Conservation (phyloP, 805 yeast species). For the Candida pseudoglaebosa region DNA sequence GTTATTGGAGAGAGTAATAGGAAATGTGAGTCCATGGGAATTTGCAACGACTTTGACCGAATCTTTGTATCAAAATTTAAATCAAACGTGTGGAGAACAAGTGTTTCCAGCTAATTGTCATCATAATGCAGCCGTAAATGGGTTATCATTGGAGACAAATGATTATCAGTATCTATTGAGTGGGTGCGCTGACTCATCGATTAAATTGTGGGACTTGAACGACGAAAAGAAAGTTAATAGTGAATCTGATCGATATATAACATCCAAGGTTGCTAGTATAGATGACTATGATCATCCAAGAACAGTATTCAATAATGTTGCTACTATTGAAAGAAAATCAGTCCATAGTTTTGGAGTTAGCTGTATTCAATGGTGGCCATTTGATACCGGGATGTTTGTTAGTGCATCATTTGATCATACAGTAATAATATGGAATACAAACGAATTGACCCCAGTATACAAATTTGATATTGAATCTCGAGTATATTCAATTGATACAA, state of each 20-base stretch:
- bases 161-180: slow-evolving; percentile 51
- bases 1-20: slow-evolving; percentile 29
- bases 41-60: slow-evolving; percentile 35
- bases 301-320: slow-evolving; percentile 22
- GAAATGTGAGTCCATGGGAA: slow-evolving; percentile 26
- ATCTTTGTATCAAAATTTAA: slow-evolving; percentile 26
- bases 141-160: slow-evolving; percentile 51
- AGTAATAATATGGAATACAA: slow-evolving; percentile 79
- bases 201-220: slow-evolving; percentile 63
- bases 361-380: slow-evolving; percentile 80
- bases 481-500: slow-evolving; percentile 63
- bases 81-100: slow-evolving; percentile 17
- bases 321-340: slow-evolving; percentile 33
- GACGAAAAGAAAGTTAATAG: slow-evolving; percentile 7
- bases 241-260: neutral
- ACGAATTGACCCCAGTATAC: slow-evolving; percentile 60
- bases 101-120: slow-evolving; percentile 44
- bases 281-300: slow-evolving; percentile 30
- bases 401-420: slow-evolving; percentile 77
- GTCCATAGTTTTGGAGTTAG: slow-evolving; percentile 74
- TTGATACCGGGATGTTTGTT: slow-evolving; percentile 81
- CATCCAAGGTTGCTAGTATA: neutral
- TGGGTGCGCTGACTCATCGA: slow-evolving; percentile 69
- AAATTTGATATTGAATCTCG: slow-evolving; percentile 57
- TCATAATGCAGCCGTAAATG: slow-evolving; percentile 51